These are phyloP conservation scores for Dendrobium nobile DNA, from an alignment of 106 monocot genomes.

Conservation along the genomic window DNA sequence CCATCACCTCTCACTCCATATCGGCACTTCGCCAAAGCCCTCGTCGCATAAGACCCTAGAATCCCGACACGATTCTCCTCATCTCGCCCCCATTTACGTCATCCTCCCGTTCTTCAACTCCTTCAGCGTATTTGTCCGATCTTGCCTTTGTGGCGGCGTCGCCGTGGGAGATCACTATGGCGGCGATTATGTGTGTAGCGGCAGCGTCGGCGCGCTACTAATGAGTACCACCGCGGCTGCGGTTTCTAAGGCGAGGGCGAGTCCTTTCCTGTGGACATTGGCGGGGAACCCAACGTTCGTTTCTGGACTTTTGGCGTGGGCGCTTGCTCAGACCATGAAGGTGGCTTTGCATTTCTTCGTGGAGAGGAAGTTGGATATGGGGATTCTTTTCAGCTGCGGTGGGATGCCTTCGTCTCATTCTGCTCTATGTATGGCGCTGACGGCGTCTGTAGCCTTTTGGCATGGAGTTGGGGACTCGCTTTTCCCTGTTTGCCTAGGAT, in stretches of 20 bases:
- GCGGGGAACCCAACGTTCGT: constrained; percentile 82
- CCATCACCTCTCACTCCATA: not conserved
- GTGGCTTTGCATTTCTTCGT: constrained; percentile 68
- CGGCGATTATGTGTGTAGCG: constrained; percentile 15
- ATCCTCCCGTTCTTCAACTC: constrained; percentile 12
- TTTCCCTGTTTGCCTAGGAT: constrained; percentile 81
- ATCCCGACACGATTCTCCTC: constrained; percentile 1
- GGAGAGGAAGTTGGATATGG: constrained; percentile 68
- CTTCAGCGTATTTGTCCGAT: constrained; percentile 5
- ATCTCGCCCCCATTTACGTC: not conserved
- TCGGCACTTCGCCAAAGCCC: not conserved
- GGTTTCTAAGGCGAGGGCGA: constrained; percentile 38
- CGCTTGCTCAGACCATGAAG: constrained; percentile 71
- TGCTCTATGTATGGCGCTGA: constrained; percentile 73
- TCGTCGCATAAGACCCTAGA: not conserved
- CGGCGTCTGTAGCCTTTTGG: constrained; percentile 68
- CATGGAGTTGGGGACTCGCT: constrained; percentile 71
- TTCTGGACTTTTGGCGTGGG: constrained; percentile 78
- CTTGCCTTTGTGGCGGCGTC: constrained; percentile 23
- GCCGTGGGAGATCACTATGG: not conserved
- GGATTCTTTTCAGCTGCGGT: constrained; percentile 65
- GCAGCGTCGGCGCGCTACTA: constrained; percentile 29
- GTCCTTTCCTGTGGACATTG: constrained; percentile 45
- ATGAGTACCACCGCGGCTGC: constrained; percentile 60
- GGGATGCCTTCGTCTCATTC: constrained; percentile 95